A percentile compares a stretch with the other conserved stretches of the same genome.
Conservation (phyloP, 805 yeast species). For the Candida fluviatilis region DNA sequence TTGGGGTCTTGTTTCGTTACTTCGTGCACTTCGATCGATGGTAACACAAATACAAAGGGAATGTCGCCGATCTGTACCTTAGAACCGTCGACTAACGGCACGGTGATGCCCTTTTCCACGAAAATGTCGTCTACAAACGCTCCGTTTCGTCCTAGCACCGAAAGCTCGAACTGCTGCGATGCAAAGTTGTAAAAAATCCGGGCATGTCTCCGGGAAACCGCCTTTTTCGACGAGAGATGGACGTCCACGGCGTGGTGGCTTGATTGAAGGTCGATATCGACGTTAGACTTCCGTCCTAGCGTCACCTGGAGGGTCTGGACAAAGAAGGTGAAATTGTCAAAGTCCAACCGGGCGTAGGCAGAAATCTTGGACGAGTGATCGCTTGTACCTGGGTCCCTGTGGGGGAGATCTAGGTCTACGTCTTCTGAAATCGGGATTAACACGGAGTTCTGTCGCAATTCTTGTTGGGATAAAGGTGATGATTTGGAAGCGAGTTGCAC, state of each 20-base stretch:
- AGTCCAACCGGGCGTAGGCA: conserved; percentile 77
- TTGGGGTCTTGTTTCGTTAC: conserved; percentile 17
- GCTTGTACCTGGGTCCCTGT: conserved; percentile 5
- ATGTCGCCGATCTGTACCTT: conserved; percentile 92
- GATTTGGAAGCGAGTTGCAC: not conserved
- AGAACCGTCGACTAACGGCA: conserved; percentile 76
- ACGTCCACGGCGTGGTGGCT: conserved; percentile 82
- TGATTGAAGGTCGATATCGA: conserved; percentile 47
- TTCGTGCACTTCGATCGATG: conserved; percentile 46
- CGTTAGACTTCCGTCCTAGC: conserved; percentile 73
- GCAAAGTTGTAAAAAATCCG: conserved; percentile 96
- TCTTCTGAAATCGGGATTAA: conserved; percentile 16
- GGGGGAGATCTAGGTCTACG: conserved; percentile 2
- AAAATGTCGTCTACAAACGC: conserved; percentile 92
- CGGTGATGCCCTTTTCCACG: conserved; percentile 87
- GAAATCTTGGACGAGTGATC: conserved; percentile 33
- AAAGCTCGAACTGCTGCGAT: conserved; percentile 87
- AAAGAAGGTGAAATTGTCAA: conserved; percentile 88
- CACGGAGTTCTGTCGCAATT: conserved; percentile 13
- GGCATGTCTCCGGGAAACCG: conserved; percentile 91
- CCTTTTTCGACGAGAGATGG: conserved; percentile 87
- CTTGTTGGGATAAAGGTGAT: conserved; percentile 6
- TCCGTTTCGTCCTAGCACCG: conserved; percentile 92
- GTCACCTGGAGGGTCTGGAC: conserved; percentile 95
- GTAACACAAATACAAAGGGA: conserved; percentile 81